A percentile compares a stretch with the other conserved stretches of the same genome.
Conservation (phyloP, 2,329 filamentous ascomycete species). For the Plectosphaerella plurivora region DNA sequence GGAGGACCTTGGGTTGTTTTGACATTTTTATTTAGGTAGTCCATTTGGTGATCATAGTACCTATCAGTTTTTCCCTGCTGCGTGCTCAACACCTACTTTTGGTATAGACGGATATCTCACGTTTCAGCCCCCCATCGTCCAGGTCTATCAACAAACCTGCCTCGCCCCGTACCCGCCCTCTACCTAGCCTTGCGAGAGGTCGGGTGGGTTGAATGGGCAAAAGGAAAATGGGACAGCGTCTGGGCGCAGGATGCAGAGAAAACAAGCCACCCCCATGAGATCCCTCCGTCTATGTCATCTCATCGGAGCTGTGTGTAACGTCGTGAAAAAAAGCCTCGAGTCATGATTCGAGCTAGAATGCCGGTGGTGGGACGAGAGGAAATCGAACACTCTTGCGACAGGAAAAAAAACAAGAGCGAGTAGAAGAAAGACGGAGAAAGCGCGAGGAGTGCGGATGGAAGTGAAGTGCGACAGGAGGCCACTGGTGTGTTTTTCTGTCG, state of each 20-base stretch:
- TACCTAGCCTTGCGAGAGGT: neutral
- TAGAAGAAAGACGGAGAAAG: neutral
- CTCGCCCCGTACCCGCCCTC: neutral
- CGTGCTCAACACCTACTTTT: conserved; percentile 2
- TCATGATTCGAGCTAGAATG: too few relatives aligned
- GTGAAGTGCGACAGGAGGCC: too few relatives aligned
- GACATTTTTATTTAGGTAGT: neutral
- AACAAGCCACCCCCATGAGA: neutral
- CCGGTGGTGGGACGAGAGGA: neutral
- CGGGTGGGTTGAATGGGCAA: too few relatives aligned
- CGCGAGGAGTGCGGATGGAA: too few relatives aligned
- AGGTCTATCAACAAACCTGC: neutral
- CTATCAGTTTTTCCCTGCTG: too few relatives aligned
- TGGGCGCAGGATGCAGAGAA: neutral
- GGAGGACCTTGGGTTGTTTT: neutral
- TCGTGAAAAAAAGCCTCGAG: neutral
- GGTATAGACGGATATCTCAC: conserved; percentile 4
- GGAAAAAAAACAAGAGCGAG: neutral
- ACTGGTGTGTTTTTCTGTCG: too few relatives aligned
- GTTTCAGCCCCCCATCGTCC: neutral
- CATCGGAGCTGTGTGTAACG: neutral
- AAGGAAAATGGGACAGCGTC: too few relatives aligned
- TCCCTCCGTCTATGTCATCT: conserved; percentile 1
- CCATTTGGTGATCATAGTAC: too few relatives aligned
- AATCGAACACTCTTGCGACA: neutral